Percentiles rank a stretch among this genome's conserved stretches.
Evolutionary conservation across 2,329 filamentous ascomycete genomes (phyloP).

Genomic region (Exophiala calicioides): DNA sequence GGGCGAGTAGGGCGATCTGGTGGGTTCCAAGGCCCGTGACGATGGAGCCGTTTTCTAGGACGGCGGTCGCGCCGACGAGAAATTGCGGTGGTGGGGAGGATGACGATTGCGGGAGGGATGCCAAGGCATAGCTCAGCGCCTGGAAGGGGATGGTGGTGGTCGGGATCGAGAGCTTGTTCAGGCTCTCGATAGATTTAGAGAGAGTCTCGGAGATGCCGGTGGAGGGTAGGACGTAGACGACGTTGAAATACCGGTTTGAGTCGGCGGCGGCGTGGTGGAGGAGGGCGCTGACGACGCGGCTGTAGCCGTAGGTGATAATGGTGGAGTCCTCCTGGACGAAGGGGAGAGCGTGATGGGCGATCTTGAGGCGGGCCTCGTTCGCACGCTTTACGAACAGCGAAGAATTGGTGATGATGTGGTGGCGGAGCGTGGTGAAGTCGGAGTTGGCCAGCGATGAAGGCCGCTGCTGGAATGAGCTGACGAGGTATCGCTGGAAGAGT

Average conservation of each 20-base stretch:
- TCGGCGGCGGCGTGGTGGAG: conserved; percentile 54
- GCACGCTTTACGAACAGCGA: conserved; percentile 77
- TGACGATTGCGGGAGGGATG: conserved; percentile 15
- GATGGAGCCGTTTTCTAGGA: conserved; percentile 91
- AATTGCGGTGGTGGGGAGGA: conserved; percentile 45
- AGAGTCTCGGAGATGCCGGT: not conserved
- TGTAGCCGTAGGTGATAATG: conserved; percentile 89
- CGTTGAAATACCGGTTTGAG: conserved; percentile 70
- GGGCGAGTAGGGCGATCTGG: conserved; percentile 81
- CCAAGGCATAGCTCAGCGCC: conserved; percentile 21
- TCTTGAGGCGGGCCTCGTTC: conserved; percentile 78
- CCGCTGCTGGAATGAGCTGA: conserved; percentile 65
- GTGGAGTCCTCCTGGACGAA: conserved; percentile 77
- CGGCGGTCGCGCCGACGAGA: conserved; percentile 73
- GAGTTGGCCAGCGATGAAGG: conserved; percentile 47
- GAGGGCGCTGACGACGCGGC: conserved; percentile 76
- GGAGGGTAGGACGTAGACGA: conserved; percentile 70
- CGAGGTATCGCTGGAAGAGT: conserved; percentile 91
- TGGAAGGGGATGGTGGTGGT: conserved; percentile 25
- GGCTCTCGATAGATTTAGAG: conserved; percentile 6
- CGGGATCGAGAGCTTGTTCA: conserved; percentile 23
- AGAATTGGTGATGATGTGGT: conserved; percentile 82
- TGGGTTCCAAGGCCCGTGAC: conserved; percentile 84
- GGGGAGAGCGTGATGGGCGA: conserved; percentile 74
- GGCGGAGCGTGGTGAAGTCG: conserved; percentile 81